These are phyloP conservation scores for Mycena rosella DNA, from an alignment of 768 basidiomycete species.

Conservation along the genomic window DNA sequence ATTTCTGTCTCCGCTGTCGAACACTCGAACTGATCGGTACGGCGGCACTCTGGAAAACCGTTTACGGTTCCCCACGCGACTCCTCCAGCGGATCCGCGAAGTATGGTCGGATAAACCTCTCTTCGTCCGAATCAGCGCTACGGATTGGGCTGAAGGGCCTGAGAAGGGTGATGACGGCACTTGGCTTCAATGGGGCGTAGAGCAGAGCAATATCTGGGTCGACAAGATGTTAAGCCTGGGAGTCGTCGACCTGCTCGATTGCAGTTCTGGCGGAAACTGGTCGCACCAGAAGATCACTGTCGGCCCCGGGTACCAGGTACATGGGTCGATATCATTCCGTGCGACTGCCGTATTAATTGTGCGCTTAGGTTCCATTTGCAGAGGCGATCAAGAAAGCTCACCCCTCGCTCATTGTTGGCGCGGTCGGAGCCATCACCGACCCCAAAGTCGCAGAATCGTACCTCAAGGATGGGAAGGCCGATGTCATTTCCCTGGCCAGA, in stretches of 20 bases:
- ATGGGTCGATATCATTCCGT: background rate
- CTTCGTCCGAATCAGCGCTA: conserved; percentile 77
- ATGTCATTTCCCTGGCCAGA: conserved; percentile 76
- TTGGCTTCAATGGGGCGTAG: conserved; percentile 82
- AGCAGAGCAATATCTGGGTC: conserved; percentile 75
- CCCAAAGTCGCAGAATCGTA: conserved; percentile 67
- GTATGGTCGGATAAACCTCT: conserved; percentile 76
- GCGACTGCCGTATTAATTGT: background rate
- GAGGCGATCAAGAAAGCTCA: conserved; percentile 72
- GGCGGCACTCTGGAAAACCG: conserved; percentile 84
- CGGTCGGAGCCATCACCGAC: conserved; percentile 82
- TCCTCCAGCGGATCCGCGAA: conserved; percentile 65
- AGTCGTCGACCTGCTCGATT: conserved; percentile 80
- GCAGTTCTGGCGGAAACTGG: conserved; percentile 77
- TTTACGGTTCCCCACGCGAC: conserved; percentile 72
- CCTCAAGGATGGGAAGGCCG: conserved; percentile 74
- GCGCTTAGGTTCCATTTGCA: conserved; percentile 72
- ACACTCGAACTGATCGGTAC: conserved; percentile 76
- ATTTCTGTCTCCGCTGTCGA: conserved; percentile 83
- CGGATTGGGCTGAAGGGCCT: conserved; percentile 72
- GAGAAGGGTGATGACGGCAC: conserved; percentile 68
- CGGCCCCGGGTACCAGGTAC: conserved; percentile 73
- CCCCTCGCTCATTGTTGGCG: conserved; percentile 65
- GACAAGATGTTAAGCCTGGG: conserved; percentile 70
- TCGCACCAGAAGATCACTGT: conserved; percentile 67